Percentiles rank a stretch among this genome's conserved stretches.
Evolutionary conservation across 2,329 filamentous ascomycete species (phyloP).

Genomic region (Colletotrichum godetiae): DNA sequence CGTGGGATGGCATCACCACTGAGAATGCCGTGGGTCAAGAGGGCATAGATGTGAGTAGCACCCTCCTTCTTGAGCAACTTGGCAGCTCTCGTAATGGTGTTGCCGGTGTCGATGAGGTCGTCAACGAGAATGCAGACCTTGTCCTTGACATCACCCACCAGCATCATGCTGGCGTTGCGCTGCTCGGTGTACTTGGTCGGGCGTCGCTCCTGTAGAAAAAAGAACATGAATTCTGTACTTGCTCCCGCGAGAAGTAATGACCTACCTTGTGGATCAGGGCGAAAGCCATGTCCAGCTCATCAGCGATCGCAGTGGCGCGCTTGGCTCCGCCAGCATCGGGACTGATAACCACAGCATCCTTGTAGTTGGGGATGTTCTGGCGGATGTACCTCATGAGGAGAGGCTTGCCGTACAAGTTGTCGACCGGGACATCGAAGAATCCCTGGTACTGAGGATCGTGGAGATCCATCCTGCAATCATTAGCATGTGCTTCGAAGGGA

Average conservation of each 20-base stretch:
- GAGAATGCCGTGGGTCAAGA: constrained; percentile 94
- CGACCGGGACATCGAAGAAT: constrained; percentile 98
- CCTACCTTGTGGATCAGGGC: constrained; percentile 96
- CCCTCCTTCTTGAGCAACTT: constrained; percentile 98
- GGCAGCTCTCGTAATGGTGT: constrained; percentile 95
- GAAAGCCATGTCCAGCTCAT: constrained; percentile 93
- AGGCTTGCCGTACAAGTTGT: constrained; percentile 92
- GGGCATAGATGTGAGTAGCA: constrained; percentile 88
- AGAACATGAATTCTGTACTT: constrained; percentile 2
- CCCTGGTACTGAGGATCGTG: constrained; percentile 98
- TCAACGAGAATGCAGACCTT: constrained; percentile 91
- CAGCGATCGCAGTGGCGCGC: constrained; percentile 93
- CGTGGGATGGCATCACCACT: constrained; percentile 94
- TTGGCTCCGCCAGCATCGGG: constrained; percentile 98
- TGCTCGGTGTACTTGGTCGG: constrained; percentile 89
- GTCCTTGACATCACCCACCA: constrained; percentile 86
- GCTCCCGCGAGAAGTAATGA: background rate
- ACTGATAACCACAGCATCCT: constrained; percentile 90
- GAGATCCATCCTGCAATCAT: constrained; percentile 77
- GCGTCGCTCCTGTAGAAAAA: constrained; percentile 76
- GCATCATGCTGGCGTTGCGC: constrained; percentile 95
- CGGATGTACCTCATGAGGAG: constrained; percentile 79
- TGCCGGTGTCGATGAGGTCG: constrained; percentile 94
- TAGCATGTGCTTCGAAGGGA: constrained; percentile 37
- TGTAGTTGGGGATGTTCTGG: constrained; percentile 85